A percentile compares a stretch with the other conserved stretches of the same genome.
Evolutionary conservation across 169 alveolate species (phyloP).

Genomic region (Eimeria tenella): DNA sequence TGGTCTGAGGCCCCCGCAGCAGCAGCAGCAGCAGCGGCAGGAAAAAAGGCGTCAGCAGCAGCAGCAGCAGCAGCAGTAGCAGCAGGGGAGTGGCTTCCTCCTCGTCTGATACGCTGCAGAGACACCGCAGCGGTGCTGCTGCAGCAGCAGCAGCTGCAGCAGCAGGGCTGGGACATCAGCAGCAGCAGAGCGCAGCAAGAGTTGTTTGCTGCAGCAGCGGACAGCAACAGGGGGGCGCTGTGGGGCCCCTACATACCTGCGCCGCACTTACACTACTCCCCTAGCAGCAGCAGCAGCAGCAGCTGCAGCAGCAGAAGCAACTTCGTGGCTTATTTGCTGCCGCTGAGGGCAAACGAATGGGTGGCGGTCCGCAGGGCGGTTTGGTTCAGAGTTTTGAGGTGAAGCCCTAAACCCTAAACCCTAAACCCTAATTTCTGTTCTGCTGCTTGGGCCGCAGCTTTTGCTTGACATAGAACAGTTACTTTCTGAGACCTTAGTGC

Average conservation of each 20-base stretch:
- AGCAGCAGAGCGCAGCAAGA: constrained; percentile 47
- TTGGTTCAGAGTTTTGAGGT: constrained; percentile 20
- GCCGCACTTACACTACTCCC: neutral
- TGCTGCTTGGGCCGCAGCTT: neutral
- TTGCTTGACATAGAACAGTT: neutral
- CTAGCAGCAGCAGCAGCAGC: neutral
- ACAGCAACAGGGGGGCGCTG: constrained; percentile 9
- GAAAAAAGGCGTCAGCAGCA: neutral
- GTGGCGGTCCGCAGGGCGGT: constrained; percentile 23
- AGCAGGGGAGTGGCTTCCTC: neutral
- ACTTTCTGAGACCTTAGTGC: no score
- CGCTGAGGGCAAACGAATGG: constrained; percentile 48
- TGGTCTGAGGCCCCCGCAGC: neutral
- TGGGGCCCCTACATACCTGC: constrained; percentile 20
- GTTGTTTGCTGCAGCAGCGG: neutral
- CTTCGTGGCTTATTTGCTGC: constrained; percentile 12
- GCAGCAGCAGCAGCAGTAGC: neutral
- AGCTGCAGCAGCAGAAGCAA: neutral
- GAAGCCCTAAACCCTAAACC: constrained; percentile 3
- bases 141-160: constrained; percentile 49
- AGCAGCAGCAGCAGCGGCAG: neutral
- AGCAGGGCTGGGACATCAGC: constrained; percentile 13
- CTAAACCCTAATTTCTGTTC: neutral
- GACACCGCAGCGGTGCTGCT: constrained; percentile 26
- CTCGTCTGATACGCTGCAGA: neutral